Base-by-base conservation (phyloP, 148 eudicot species). In the Vaccinium myrtillus region DNA sequence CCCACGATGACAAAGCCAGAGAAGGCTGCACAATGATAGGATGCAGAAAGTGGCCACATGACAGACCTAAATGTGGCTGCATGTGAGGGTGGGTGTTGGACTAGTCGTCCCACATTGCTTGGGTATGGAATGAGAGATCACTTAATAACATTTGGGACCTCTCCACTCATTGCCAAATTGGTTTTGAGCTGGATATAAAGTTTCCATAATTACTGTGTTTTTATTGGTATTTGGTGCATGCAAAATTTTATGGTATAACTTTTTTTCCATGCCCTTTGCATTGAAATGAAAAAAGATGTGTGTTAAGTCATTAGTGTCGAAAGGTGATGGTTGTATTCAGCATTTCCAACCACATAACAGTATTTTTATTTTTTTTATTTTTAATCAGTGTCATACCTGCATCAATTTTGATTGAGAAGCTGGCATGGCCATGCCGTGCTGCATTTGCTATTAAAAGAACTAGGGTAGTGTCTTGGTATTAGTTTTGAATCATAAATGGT, bases 271-370 rank as follows among this genome's bases (percentile, higher is more conserved):
- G 8, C 8, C 10, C 48, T 61, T 46, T 39, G 25, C 15, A 58
- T 36, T 59, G 56, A 59, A 58, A 12, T 6, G 43, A n/a, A 46
- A 36, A 23, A 77, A 77, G 21, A 2, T 19, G 75, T 70, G 53
- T 53, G 81, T 51, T 78, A 11, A 30, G n/a, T 78, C 71, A 23
- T 65, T 65, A 65, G n/a, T 25, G n/a, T 53, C 36, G 27, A 53
- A 78, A 19, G 50, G 81, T 53, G 81, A 54, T 54, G 63, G 48
- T 54, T 56, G 36, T 51, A 78, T 78, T 43, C 81, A 54, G 30
- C 48, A 36, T 36, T 78, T 78, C n/a, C 56, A 30, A 78, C 48
- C 39, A 27, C 27, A 11, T 2, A 78, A 25, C 21, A 27, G 30
- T 36, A 2, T 36, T 2, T 36, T 36, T 32, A 32, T 27, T 4